phyloP scores from a whole-genome alignment of 2,329 filamentous ascomycete species.

The Trichoderma sp. region DNA sequence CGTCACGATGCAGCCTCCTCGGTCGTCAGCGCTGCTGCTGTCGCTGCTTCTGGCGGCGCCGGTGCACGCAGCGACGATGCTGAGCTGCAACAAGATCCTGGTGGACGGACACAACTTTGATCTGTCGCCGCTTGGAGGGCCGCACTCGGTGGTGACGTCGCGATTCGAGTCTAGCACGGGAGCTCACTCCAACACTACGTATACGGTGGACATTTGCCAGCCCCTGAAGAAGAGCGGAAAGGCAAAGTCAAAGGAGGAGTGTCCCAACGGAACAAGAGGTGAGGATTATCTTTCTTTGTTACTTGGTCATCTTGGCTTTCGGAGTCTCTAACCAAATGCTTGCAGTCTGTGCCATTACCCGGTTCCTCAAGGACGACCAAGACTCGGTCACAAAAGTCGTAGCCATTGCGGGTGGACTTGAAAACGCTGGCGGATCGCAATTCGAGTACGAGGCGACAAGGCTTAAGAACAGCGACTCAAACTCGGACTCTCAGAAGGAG shows the following conservation, averaged over 20 bases:
- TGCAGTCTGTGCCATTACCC: constrained; percentile 64
- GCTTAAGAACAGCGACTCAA: constrained; percentile 62
- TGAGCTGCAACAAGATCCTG: constrained; percentile 62
- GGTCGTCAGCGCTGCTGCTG: constrained; percentile 37
- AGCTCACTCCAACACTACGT: constrained; percentile 66
- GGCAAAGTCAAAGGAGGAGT: constrained; percentile 55
- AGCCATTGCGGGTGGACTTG: constrained; percentile 72
- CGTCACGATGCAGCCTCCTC: constrained; percentile 40
- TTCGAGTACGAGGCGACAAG: constrained; percentile 66
- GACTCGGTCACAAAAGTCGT: constrained; percentile 57
- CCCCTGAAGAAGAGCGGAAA: constrained; percentile 61
- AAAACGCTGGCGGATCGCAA: constrained; percentile 52
- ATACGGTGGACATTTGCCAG: constrained; percentile 74
- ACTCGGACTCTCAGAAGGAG: constrained; percentile 64
- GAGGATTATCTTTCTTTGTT: constrained; percentile 25
- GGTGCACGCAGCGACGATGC: constrained; percentile 43
- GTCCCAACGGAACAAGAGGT: constrained; percentile 69
- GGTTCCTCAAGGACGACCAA: constrained; percentile 49
- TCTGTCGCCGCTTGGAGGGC: constrained; percentile 60
- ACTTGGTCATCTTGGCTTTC: background rate
- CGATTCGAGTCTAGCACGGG: constrained; percentile 51
- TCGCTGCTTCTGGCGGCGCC: constrained; percentile 38
- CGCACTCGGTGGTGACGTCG: constrained; percentile 64
- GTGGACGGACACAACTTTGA: constrained; percentile 61
- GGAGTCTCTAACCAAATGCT: background rate